Evolutionary conservation across 441 rosid genomes (phyloP), one percentile per base, ranked within the genome.

Genomic region (Caryocar brasiliense): DNA sequence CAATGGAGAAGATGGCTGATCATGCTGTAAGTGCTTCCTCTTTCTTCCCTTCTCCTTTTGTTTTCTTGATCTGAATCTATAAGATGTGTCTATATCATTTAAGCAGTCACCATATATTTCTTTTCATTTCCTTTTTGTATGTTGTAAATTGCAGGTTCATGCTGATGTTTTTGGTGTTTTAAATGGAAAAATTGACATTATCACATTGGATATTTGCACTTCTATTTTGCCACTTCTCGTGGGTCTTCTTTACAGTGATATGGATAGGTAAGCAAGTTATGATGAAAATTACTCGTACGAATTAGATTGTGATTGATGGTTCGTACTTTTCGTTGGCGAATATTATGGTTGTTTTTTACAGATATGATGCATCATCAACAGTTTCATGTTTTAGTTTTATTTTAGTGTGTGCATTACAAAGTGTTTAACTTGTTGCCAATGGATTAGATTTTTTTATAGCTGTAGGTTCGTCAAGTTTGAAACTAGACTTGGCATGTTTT

Each of bases 1-100:
- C 81, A 33, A 71, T 85, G 75, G 95, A 82, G 69, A 92, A 83
- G 78, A 88, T 92, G 97, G 92, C 95, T 56, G 95, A 92, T 71
- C 65, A 84, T 68, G 78, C 83, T 64, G 99, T 88, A 74, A 68
- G 90, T 35, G 15, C 21, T 46, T 67, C 59, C 28, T 50, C 27
- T 20, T 36, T 40, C 23, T n/a, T 42, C 48, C 33, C 46, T 36
- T 1, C 8, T 46, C 21, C 36, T 57, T 28, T 7, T 11, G 26
- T 22, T 37, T 41, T 40, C 32, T 30, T 17, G 13, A 12, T 8
- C 23, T 34, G 44, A 46, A 36, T 28, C 7, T n/a, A n/a, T n/a
- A n/a, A n/a, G n/a, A n/a, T n/a, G n/a, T n/a, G n/a, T n/a, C n/a
- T n/a, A n/a, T n/a, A n/a, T n/a, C n/a, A n/a, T n/a, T n/a, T n/a